These are phyloP conservation scores for Eucalyptus pauciflora DNA, from an alignment of 345 rosid species.

Conservation along the genomic window DNA sequence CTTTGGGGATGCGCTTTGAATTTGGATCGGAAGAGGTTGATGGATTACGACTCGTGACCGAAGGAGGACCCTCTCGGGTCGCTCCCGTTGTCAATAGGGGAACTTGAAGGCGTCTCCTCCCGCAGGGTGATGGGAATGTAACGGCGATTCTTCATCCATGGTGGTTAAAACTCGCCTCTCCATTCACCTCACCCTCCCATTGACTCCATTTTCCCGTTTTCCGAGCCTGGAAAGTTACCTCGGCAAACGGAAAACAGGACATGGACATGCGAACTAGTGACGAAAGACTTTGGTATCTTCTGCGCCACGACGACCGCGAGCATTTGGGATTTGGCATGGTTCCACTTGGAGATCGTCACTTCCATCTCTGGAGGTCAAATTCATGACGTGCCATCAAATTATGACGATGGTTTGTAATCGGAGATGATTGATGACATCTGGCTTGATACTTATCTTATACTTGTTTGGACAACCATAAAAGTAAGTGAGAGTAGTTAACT, in stretches of 20 bases:
- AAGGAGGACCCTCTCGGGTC: neutral
- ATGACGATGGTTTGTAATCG: neutral
- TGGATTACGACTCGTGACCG: slow-evolving; percentile 35
- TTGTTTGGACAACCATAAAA: neutral
- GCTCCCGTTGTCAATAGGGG: neutral
- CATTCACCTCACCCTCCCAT: neutral
- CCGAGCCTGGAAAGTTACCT: neutral
- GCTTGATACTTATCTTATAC: neutral
- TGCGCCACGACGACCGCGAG: neutral
- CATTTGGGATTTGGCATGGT: neutral
- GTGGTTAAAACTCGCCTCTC: neutral
- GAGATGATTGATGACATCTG: neutral
- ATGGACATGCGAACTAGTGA: neutral
- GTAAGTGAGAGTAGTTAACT: neutral
- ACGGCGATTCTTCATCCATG: neutral
- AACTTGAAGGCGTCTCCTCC: neutral
- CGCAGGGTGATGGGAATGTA: neutral
- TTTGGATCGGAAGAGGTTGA: slow-evolving; percentile 1
- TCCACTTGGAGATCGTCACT: neutral
- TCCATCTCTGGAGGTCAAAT: neutral
- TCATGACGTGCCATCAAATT: neutral
- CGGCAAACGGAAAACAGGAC: neutral
- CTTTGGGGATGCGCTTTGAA: neutral
- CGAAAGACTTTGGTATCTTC: neutral
- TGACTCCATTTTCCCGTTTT: neutral